Percentiles rank a stretch among this genome's conserved stretches.
These are phyloP conservation scores for Citrus cavaleriei DNA, from an alignment of 345 rosid species.

Conservation along the genomic window DNA sequence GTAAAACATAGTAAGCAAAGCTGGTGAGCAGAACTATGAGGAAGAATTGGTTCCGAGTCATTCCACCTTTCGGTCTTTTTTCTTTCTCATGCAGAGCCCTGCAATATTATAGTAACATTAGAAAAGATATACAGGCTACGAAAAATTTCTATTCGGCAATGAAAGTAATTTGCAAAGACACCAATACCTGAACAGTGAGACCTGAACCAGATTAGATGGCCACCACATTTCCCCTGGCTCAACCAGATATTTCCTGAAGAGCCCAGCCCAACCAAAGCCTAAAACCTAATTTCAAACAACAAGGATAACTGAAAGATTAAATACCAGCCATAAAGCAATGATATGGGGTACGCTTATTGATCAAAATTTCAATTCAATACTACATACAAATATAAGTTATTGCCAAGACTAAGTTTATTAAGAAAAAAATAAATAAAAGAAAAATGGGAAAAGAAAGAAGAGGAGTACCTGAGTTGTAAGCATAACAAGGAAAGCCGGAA, in stretches of 20 bases:
- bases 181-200: conserved; percentile 69
- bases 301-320: neutral
- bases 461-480: conserved; percentile 67
- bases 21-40: conserved; percentile 48
- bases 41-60: conserved; percentile 60
- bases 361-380: neutral
- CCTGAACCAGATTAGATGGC: conserved; percentile 74
- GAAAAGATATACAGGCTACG: neutral
- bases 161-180: neutral
- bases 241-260: conserved; percentile 63
- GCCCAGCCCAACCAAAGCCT: conserved; percentile 89
- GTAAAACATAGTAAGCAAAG: conserved; percentile 65
- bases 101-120: neutral
- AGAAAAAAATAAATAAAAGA: neutral
- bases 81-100: conserved; percentile 77
- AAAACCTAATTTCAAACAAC: conserved; percentile 38
- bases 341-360: neutral
- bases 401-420: too few species aligned
- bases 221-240: conserved; percentile 96
- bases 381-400: too few species aligned
- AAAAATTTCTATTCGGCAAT: neutral
- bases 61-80: conserved; percentile 40
- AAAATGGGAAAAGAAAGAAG: neutral
- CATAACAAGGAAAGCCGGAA: conserved; percentile 66
- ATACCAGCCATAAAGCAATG: neutral